These are phyloP conservation scores for Francoa sonchifolia DNA, from an alignment of 441 rosid species.

Conservation along the genomic window DNA sequence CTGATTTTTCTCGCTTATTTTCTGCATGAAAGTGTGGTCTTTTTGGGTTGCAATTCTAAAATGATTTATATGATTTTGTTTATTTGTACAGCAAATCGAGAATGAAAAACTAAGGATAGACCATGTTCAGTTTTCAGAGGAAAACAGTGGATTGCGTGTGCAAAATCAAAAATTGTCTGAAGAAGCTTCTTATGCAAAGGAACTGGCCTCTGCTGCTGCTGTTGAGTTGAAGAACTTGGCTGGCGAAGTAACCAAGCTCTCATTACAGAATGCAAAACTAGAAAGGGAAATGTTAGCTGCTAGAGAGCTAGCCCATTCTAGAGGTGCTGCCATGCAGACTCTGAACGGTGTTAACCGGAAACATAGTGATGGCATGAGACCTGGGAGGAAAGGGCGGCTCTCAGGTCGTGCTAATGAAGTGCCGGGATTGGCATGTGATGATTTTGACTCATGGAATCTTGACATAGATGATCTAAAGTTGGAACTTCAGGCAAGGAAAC, in stretches of 20 bases:
- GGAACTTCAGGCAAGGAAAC: constrained; percentile 88
- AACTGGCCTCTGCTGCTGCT: constrained; percentile 99
- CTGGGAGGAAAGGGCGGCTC: constrained; percentile 67
- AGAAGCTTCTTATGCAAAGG: constrained; percentile 96
- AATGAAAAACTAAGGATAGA: constrained; percentile 71
- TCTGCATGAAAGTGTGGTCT: too few species aligned
- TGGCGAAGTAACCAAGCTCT: constrained; percentile 82
- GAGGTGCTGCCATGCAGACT: constrained; percentile 26
- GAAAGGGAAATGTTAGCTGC: constrained; percentile 71
- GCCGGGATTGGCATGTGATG: constrained; percentile 37
- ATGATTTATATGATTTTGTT: too few species aligned
- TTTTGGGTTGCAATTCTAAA: too few species aligned
- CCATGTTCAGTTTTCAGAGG: constrained; percentile 69
- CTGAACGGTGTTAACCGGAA: constrained; percentile 49
- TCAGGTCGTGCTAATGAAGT: constrained; percentile 49
- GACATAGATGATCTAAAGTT: constrained; percentile 64
- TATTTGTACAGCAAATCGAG: constrained; percentile 51
- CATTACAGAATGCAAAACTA: constrained; percentile 70
- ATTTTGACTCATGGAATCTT: constrained; percentile 67
- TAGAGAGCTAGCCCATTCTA: constrained; percentile 51
- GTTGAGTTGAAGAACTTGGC: constrained; percentile 96
- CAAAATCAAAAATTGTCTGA: constrained; percentile 84
- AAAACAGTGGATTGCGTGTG: constrained; percentile 66
- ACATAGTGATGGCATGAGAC: constrained; percentile 39
- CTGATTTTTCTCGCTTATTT: too few species aligned